Evolutionary conservation across 2,329 filamentous ascomycete species (phyloP).

Genomic region (Fusarium nurragi): DNA sequence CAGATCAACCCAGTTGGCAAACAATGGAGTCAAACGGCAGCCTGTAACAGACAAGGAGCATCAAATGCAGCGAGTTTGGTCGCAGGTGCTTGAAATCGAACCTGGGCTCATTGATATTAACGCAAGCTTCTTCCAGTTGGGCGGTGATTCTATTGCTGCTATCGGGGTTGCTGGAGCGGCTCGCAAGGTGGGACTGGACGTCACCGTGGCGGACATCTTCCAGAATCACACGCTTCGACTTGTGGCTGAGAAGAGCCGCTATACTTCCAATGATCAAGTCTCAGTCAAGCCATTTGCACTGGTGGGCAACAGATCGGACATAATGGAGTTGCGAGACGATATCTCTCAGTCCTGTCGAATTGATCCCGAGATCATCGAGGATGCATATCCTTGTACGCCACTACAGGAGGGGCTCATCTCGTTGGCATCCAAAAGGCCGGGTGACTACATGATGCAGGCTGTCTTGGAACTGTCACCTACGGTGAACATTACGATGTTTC

Average conservation of each 20-base stretch:
- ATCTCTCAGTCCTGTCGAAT: background rate
- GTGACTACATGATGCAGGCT: constrained; percentile 2
- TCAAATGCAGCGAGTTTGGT: too few relatives aligned
- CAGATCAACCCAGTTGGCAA: too few relatives aligned
- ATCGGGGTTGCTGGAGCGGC: background rate
- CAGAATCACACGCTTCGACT: background rate
- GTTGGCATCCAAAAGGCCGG: constrained; percentile 3
- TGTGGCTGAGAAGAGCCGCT: background rate
- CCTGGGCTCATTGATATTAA: background rate
- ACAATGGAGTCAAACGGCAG: too few relatives aligned
- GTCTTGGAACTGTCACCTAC: background rate
- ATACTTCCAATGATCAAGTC: background rate
- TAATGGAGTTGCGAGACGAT: background rate
- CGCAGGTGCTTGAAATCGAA: too few relatives aligned
- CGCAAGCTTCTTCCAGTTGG: background rate
- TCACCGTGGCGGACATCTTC: background rate
- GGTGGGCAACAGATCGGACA: background rate
- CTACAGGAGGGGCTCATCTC: constrained; percentile 10
- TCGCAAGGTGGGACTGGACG: background rate
- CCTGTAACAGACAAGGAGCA: too few relatives aligned
- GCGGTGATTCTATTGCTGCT: background rate
- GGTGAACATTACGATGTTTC: background rate
- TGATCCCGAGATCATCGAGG: background rate
- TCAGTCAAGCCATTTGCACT: background rate
- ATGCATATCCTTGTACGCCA: background rate